Evolutionary conservation across 148 eudicot genomes (phyloP), one percentile per base, ranked within the genome.

Genomic region (Pouteria glomerata): DNA sequence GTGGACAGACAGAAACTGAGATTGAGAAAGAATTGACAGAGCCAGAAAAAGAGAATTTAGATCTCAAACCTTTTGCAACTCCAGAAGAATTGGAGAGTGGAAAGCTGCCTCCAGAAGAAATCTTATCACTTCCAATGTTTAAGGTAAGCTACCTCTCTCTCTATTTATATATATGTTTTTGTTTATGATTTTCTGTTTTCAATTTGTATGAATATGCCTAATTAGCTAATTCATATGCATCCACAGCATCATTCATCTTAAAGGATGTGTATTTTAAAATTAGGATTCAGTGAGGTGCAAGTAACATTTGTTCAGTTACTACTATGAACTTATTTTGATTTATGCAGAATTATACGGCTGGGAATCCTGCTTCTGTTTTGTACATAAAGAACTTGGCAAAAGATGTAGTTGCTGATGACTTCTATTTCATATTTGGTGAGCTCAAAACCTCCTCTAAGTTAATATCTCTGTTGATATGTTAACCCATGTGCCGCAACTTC

Each of bases 321-420:
- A 51, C 8, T 31, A 39, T 62, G 50, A 64, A 19, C 19, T 47
- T 53, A n/a, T n/a, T n/a, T n/a, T n/a, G n/a, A n/a, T 64, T 18
- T 42, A 16, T 73, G 79, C 88, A 93, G 98, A 95, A 95, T 74
- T 95, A 95, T 73, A 57, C 83, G 39, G 87, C 97, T 83, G 98
- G 98, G 69, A 86, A 88, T 77, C 97, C 96, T 58, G 80, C 90
- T 52, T 72, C 77, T 34, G 90, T 88, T 58, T 69, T 95, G 75
- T 95, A 91, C 85, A 80, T 95, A 75, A 95, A 95, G 83, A 95
- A 95, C 82, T 82, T 95, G 84, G 91, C 96, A 23, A 95, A 95
- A 78, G 98, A 91, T 72, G 98, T 91, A 81, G 80, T 84, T 48
- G 74, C 58, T 8, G 90, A 91, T 71, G 98, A 95, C 78, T 87